These are phyloP conservation scores for Pythium sp. DNA, from an alignment of 352 stramenopile genomes.

Conservation along the genomic window DNA sequence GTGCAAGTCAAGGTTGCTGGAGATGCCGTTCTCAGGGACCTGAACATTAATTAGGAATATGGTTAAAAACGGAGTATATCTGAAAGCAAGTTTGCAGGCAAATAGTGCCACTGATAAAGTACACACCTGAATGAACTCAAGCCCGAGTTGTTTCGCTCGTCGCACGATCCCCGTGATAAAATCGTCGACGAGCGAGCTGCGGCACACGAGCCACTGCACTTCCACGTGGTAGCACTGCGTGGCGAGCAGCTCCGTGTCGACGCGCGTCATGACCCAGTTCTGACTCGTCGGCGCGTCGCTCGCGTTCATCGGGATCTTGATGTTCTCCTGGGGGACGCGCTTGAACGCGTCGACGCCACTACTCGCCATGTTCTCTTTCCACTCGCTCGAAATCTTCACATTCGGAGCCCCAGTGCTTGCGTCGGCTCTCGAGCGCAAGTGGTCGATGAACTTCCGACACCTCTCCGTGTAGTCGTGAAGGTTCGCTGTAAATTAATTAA, in stretches of 20 bases:
- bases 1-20: conserved; percentile 76
- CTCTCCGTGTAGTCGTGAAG: conserved; percentile 59
- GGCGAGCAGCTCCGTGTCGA: conserved; percentile 67
- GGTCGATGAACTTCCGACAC: conserved; percentile 69
- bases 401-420: conserved; percentile 47
- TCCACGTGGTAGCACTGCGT: conserved; percentile 80
- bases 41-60: neutral
- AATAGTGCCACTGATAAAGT: neutral
- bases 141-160: conserved; percentile 69
- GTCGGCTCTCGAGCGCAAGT: conserved; percentile 58
- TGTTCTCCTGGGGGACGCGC: conserved; percentile 55
- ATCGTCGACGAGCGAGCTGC: conserved; percentile 79
- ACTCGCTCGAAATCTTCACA: conserved; percentile 56
- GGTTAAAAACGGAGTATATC: neutral
- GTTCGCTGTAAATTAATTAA: conserved; percentile 28
- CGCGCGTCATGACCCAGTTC: conserved; percentile 77
- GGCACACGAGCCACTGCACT: conserved; percentile 84
- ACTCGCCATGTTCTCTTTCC: conserved; percentile 34
- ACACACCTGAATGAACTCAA: conserved; percentile 65
- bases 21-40: conserved; percentile 65
- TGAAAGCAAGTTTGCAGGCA: neutral
- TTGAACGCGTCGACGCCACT: conserved; percentile 63
- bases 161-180: conserved; percentile 67
- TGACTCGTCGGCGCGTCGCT: conserved; percentile 69
- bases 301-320: conserved; percentile 70